These are phyloP conservation scores for Globisporangium cystogenes DNA, from an alignment of 352 stramenopile species.

Conservation along the genomic window DNA sequence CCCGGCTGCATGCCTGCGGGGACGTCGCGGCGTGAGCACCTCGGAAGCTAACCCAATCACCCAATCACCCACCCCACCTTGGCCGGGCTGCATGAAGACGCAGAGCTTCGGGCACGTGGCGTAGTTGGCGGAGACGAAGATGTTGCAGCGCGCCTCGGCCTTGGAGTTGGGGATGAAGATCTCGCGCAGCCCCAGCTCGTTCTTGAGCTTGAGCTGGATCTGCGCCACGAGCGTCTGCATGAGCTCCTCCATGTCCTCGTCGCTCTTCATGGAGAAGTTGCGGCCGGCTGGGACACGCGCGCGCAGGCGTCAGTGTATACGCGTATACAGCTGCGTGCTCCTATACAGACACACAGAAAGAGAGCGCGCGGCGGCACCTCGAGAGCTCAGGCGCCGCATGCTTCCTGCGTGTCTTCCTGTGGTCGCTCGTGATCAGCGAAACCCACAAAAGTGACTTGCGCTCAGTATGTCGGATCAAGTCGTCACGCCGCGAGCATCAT, in stretches of 20 bases:
- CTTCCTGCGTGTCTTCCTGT: too few relatives aligned
- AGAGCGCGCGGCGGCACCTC: conserved; percentile 20
- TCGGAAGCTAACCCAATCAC: too few relatives aligned
- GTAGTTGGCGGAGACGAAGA: conserved; percentile 84
- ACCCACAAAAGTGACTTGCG: too few relatives aligned
- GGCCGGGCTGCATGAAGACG: conserved; percentile 73
- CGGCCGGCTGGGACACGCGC: conserved; percentile 29
- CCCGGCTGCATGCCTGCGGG: conserved; percentile 55
- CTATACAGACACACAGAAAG: background rate
- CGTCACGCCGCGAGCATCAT: too few relatives aligned
- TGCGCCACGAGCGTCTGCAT: conserved; percentile 80
- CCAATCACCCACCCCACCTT: conserved; percentile 20
- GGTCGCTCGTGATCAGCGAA: too few relatives aligned
- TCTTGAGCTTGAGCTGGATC: conserved; percentile 85
- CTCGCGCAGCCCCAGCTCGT: conserved; percentile 75
- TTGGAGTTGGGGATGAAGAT: conserved; percentile 88
- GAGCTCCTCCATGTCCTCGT: conserved; percentile 81
- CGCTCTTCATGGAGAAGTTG: conserved; percentile 76
- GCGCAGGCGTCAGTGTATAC: background rate
- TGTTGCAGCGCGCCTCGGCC: conserved; percentile 79
- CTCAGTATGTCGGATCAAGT: too few relatives aligned
- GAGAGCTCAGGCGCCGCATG: conserved; percentile 55
- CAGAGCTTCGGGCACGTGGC: conserved; percentile 72
- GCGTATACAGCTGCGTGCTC: too few relatives aligned
- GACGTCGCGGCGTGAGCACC: background rate